A percentile compares a stretch with the other conserved stretches of the same genome.
phyloP scores from a whole-genome alignment of 208 protist species.

The Leishmania braziliensis region DNA sequence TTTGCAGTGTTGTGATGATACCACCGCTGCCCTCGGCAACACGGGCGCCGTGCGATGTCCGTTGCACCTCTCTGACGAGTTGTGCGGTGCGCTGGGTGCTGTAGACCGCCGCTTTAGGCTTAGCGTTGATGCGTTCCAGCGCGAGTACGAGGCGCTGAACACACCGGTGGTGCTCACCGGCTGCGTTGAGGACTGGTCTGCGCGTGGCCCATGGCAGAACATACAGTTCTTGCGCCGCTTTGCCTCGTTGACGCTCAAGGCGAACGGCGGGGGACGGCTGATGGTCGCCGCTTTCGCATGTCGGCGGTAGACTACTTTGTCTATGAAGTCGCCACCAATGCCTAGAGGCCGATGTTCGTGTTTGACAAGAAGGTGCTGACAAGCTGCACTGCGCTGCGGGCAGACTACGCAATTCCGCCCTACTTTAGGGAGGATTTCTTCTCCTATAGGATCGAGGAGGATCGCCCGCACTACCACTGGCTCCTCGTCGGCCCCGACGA shows the following conservation, averaged over 20 bases:
- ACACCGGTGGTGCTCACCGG: constrained; percentile 45
- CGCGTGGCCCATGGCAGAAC: constrained; percentile 21
- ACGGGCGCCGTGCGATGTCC: neutral
- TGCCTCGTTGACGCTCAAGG: constrained; percentile 25
- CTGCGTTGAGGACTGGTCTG: constrained; percentile 36
- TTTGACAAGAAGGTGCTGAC: constrained; percentile 50
- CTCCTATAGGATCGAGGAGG: constrained; percentile 33
- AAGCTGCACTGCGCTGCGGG: constrained; percentile 2
- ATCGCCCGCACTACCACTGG: constrained; percentile 50
- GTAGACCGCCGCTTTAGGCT: constrained; percentile 34
- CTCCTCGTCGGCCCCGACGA: constrained; percentile 41
- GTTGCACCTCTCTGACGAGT: constrained; percentile 24
- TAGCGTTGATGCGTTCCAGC: constrained; percentile 22
- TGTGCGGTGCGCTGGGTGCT: constrained; percentile 15
- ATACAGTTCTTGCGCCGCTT: constrained; percentile 16
- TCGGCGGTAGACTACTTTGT: constrained; percentile 28
- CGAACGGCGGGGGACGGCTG: constrained; percentile 31
- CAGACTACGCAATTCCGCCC: constrained; percentile 31
- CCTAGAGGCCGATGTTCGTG: constrained; percentile 53
- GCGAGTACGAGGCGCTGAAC: constrained; percentile 36
- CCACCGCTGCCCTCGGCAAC: neutral
- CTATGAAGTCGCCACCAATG: constrained; percentile 28
- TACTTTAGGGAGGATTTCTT: constrained; percentile 49
- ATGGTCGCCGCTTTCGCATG: constrained; percentile 38
- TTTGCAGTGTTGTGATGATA: neutral